A percentile compares a stretch with the other conserved stretches of the same genome.
phyloP scores from a whole-genome alignment of 1,284 basidiomycete species.

The Paramarasmius palmivorus region DNA sequence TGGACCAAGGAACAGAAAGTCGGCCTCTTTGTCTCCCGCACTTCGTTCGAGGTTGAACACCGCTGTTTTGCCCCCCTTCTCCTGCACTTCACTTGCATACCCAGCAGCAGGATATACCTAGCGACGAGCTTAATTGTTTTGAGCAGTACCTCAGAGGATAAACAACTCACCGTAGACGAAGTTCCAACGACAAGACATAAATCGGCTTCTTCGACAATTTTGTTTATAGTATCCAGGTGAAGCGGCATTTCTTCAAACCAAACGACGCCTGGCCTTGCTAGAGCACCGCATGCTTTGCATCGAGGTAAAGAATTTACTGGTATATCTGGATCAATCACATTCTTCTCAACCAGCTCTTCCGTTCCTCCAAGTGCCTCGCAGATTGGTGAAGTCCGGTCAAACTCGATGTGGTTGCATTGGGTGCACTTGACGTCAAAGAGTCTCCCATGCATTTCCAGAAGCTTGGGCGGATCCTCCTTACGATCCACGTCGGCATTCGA shows the following conservation, averaged over 20 bases:
- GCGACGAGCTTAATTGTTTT: not conserved
- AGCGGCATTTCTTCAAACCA: constrained; percentile 63
- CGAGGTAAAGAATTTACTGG: constrained; percentile 46
- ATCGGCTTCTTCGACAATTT: constrained; percentile 50
- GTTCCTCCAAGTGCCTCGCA: constrained; percentile 52
- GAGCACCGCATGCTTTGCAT: constrained; percentile 48
- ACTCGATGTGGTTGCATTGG: constrained; percentile 41
- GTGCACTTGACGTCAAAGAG: constrained; percentile 60
- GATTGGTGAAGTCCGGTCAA: constrained; percentile 47
- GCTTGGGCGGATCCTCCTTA: constrained; percentile 14
- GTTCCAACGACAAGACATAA: constrained; percentile 66
- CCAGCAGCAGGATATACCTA: constrained; percentile 42
- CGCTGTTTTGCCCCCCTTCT: constrained; percentile 44
- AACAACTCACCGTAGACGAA: constrained; percentile 51
- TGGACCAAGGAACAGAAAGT: constrained; percentile 50
- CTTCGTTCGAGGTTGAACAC: constrained; percentile 62
- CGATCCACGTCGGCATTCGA: not conserved
- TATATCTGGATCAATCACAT: constrained; percentile 42
- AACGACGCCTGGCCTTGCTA: constrained; percentile 62
- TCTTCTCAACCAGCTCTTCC: constrained; percentile 42
- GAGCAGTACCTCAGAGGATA: not conserved
- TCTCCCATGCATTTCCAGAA: constrained; percentile 70
- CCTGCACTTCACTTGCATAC: constrained; percentile 33
- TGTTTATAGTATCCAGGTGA: constrained; percentile 44
- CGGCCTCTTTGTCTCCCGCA: constrained; percentile 40